Conservation (phyloP, 2,329 filamentous ascomycete genomes). For the Penicillium brevicompactum region DNA sequence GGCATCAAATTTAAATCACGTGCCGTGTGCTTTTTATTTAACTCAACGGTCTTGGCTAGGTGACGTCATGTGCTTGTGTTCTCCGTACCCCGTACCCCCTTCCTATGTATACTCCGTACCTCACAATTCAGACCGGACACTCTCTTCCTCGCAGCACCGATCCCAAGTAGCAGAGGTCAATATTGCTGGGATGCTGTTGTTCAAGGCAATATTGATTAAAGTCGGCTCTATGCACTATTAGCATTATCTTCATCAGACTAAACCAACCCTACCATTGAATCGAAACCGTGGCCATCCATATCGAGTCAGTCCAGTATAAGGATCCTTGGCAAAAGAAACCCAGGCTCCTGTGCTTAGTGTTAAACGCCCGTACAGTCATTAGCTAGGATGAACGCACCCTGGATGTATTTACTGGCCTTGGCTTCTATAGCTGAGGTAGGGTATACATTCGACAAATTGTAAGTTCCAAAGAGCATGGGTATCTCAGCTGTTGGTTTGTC, state of each 20-base stretch:
- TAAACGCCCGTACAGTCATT: neutral
- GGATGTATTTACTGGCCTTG: slow-evolving; percentile 12
- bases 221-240: neutral
- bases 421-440: slow-evolving; percentile 1
- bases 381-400: slow-evolving; percentile 1
- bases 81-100: too few species aligned
- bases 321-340: slow-evolving; percentile 12
- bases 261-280: neutral
- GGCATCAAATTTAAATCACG: neutral
- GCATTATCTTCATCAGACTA: neutral
- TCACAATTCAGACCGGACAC: neutral
- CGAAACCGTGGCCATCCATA: slow-evolving; percentile 6
- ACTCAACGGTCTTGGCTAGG: too few species aligned
- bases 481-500: slow-evolving; percentile 9
- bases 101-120: too few species aligned
- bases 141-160: neutral
- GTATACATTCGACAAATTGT: neutral
- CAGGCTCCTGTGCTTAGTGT: slow-evolving; percentile 1
- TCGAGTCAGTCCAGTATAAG: neutral
- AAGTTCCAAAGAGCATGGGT: slow-evolving; percentile 16
- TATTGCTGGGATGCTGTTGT: neutral
- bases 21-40: neutral
- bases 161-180: neutral
- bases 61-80: too few species aligned
- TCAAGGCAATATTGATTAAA: neutral